These are phyloP conservation scores for Cicer arietinum DNA, from an alignment of 306 rosid species.

Conservation along the genomic window DNA sequence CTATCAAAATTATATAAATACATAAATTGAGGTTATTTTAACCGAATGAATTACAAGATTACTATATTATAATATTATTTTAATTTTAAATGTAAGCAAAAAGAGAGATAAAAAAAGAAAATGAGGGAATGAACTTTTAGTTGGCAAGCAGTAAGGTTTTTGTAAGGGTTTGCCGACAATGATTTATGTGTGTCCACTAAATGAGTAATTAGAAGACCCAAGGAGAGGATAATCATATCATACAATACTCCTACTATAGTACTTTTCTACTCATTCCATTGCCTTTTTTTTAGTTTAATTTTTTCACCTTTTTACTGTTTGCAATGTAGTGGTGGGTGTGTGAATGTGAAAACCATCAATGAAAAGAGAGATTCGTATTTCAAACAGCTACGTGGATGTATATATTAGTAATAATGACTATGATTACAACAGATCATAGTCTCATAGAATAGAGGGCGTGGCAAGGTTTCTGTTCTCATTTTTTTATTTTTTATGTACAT, in stretches of 20 bases:
- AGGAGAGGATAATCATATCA: constrained; percentile 32
- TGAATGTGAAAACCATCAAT: constrained; percentile 48
- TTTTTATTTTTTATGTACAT: background rate
- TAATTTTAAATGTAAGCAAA: too few relatives aligned
- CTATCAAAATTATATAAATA: background rate
- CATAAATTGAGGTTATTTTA: background rate
- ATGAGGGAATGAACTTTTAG: constrained; percentile 43
- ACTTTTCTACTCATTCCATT: constrained; percentile 51
- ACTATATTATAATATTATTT: too few relatives aligned
- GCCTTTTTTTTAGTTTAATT: constrained; percentile 37
- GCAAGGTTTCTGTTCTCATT: background rate
- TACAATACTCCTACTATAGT: constrained; percentile 45
- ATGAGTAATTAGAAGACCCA: constrained; percentile 52
- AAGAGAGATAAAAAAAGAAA: background rate
- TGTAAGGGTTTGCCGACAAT: constrained; percentile 66
- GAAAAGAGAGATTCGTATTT: constrained; percentile 49
- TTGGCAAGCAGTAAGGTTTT: constrained; percentile 50
- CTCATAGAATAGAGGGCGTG: constrained; percentile 1
- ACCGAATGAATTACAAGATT: background rate
- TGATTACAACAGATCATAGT: constrained; percentile 47
- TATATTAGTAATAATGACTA: constrained; percentile 45
- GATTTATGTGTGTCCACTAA: constrained; percentile 62
- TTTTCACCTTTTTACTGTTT: constrained; percentile 56
- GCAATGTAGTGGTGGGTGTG: constrained; percentile 49
- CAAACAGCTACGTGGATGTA: constrained; percentile 44